A percentile compares a stretch with the other conserved stretches of the same genome.
Evolutionary conservation across 176 grass and related monocot genomes (phyloP).

Genomic region (Cenchrus fungigraminus): DNA sequence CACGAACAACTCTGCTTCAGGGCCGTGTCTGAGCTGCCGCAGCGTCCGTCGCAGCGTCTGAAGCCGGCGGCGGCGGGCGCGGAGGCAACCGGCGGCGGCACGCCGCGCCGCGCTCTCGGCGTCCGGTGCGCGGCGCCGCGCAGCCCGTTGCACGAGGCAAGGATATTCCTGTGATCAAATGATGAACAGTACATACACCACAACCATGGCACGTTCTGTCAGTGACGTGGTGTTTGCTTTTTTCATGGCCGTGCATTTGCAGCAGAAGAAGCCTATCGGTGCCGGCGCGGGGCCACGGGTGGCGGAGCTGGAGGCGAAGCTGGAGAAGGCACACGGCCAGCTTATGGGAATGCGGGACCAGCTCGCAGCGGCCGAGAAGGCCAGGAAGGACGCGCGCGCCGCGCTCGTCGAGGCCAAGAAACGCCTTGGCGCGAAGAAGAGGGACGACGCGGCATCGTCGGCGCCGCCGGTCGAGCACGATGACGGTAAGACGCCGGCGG

Average conservation of each 20-base stretch:
- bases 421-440: conserved; percentile 40
- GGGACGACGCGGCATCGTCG: not conserved
- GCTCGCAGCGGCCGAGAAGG: conserved; percentile 56
- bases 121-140: conserved; percentile 52
- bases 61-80: conserved; percentile 25
- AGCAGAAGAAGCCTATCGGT: conserved; percentile 67
- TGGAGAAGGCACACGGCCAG: conserved; percentile 65
- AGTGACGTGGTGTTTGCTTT: not conserved
- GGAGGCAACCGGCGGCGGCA: conserved; percentile 50
- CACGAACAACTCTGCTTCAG: conserved; percentile 2
- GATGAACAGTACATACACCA: not conserved
- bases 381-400: conserved; percentile 68
- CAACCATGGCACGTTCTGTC: not conserved
- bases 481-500: conserved; percentile 16
- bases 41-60: conserved; percentile 43
- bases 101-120: conserved; percentile 37
- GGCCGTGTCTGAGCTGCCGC: conserved; percentile 51
- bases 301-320: conserved; percentile 68
- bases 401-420: conserved; percentile 68
- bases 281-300: conserved; percentile 53
- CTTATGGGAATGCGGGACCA: conserved; percentile 65
- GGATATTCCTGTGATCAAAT: not conserved
- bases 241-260: not conserved
- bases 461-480: not conserved
- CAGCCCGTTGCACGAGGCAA: conserved; percentile 73